phyloP scores from a whole-genome alignment of 2,329 filamentous ascomycete species.

The Exophiala sp. region DNA sequence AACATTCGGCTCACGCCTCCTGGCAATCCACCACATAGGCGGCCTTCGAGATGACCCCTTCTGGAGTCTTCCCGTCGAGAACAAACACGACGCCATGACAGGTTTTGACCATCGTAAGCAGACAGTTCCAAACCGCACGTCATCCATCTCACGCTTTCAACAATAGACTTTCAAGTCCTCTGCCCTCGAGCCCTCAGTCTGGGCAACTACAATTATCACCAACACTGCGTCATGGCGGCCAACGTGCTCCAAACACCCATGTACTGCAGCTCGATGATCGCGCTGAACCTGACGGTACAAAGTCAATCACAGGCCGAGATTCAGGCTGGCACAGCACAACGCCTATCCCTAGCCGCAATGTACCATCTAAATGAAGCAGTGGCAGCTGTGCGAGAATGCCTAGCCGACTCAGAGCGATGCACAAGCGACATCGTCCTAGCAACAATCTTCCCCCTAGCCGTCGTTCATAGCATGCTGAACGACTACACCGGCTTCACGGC shows the following conservation, averaged over 20 bases:
- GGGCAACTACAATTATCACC: constrained; percentile 5
- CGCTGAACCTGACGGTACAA: constrained; percentile 4
- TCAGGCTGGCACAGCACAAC: background rate
- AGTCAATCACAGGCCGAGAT: background rate
- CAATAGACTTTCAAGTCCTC: constrained; percentile 6
- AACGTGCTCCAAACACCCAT: constrained; percentile 9
- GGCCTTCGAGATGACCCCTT: constrained; percentile 9
- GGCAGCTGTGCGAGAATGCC: background rate
- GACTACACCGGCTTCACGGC: constrained; percentile 1
- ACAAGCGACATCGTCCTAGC: constrained; percentile 9
- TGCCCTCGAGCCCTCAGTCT: constrained; percentile 5
- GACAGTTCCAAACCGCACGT: too few relatives aligned
- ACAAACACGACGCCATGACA: constrained; percentile 1
- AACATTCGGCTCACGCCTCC: background rate
- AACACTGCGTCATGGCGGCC: constrained; percentile 4
- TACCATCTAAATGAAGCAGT: constrained; percentile 6
- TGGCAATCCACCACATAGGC: background rate
- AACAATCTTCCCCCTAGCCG: constrained; percentile 7
- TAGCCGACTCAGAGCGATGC: background rate
- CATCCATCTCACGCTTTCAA: background rate
- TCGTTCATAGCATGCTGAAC: constrained; percentile 7
- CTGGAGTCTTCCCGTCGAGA: constrained; percentile 9
- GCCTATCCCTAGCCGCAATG: constrained; percentile 1
- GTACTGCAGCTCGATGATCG: constrained; percentile 11
- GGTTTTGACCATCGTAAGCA: constrained; percentile 4